A percentile compares a stretch with the other conserved stretches of the same genome.
Conservation (phyloP, 208 protist species). For the Leishmania guyanensis region DNA sequence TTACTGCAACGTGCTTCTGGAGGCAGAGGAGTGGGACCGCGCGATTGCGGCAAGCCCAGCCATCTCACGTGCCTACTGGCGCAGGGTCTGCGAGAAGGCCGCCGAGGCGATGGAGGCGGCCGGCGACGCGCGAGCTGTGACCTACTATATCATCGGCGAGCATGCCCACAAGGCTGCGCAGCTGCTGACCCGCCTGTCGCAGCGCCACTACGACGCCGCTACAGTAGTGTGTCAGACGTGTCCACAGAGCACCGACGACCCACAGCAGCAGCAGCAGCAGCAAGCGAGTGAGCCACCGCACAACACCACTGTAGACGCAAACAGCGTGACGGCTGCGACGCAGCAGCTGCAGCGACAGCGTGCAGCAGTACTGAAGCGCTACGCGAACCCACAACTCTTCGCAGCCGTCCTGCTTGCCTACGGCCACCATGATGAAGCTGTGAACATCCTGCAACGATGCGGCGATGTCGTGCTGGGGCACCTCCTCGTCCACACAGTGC, state of each 20-base stretch:
- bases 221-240: constrained; percentile 68
- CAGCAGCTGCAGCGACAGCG: constrained; percentile 52
- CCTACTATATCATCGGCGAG: constrained; percentile 84
- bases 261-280: constrained; percentile 14
- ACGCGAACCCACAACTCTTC: constrained; percentile 62
- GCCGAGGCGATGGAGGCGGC: constrained; percentile 70
- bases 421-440: constrained; percentile 70
- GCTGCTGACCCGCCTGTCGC: constrained; percentile 46
- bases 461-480: constrained; percentile 74
- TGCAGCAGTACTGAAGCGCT: constrained; percentile 35
- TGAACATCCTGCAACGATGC: constrained; percentile 53
- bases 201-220: constrained; percentile 51
- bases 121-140: constrained; percentile 62
- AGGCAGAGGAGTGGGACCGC: constrained; percentile 88
- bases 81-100: constrained; percentile 62
- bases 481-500: constrained; percentile 80
- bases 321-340: constrained; percentile 39
- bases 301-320: constrained; percentile 60
- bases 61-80: constrained; percentile 91
- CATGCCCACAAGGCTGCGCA: constrained; percentile 70
- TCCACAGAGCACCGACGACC: constrained; percentile 48
- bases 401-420: constrained; percentile 67
- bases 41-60: constrained; percentile 87
- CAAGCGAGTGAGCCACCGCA: constrained; percentile 49
- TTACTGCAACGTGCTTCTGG: constrained; percentile 83